A percentile compares a stretch with the other conserved stretches of the same genome.
These are phyloP conservation scores for Lachnellula subtilissima DNA, from an alignment of 2,329 filamentous ascomycete species.

Conservation along the genomic window DNA sequence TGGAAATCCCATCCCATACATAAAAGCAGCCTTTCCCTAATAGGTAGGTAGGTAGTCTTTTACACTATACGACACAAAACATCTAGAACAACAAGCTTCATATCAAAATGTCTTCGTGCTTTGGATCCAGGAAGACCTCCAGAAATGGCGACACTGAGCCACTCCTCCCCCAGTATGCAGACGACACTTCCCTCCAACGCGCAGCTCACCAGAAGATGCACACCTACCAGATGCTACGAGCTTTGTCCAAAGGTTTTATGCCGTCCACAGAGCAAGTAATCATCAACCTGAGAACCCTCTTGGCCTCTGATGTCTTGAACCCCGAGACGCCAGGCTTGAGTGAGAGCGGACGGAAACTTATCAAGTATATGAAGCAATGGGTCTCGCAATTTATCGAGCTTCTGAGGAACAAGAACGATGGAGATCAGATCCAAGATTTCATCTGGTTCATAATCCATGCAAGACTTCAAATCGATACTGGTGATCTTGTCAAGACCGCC, in stretches of 20 bases:
- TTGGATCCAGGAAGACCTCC: slow-evolving; percentile 29
- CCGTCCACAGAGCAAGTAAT: slow-evolving; percentile 83
- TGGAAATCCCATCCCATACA: slow-evolving; percentile 7
- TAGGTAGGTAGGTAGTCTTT: background rate
- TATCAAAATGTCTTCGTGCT: slow-evolving; percentile 30
- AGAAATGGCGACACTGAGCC: slow-evolving; percentile 46
- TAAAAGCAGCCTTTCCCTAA: no score
- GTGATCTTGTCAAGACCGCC: slow-evolving; percentile 57
- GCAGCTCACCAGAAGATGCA: slow-evolving; percentile 85
- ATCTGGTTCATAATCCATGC: slow-evolving; percentile 79
- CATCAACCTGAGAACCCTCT: slow-evolving; percentile 70
- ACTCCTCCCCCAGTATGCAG: slow-evolving; percentile 74
- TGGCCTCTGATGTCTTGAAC: slow-evolving; percentile 74
- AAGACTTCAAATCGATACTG: slow-evolving; percentile 62
- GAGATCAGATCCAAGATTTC: slow-evolving; percentile 87
- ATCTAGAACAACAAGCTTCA: background rate
- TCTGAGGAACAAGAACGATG: slow-evolving; percentile 72
- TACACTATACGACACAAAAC: background rate
- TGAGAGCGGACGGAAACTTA: slow-evolving; percentile 67
- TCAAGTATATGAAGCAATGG: slow-evolving; percentile 68
- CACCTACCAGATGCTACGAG: slow-evolving; percentile 85
- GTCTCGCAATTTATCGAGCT: slow-evolving; percentile 78
- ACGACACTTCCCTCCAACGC: slow-evolving; percentile 74
- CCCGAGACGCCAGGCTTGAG: slow-evolving; percentile 71
- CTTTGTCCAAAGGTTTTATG: slow-evolving; percentile 80